Percentiles rank a stretch among this genome's conserved stretches.
phyloP scores from a whole-genome alignment of 2,329 filamentous ascomycete species.

The Cytospora schulzeri region DNA sequence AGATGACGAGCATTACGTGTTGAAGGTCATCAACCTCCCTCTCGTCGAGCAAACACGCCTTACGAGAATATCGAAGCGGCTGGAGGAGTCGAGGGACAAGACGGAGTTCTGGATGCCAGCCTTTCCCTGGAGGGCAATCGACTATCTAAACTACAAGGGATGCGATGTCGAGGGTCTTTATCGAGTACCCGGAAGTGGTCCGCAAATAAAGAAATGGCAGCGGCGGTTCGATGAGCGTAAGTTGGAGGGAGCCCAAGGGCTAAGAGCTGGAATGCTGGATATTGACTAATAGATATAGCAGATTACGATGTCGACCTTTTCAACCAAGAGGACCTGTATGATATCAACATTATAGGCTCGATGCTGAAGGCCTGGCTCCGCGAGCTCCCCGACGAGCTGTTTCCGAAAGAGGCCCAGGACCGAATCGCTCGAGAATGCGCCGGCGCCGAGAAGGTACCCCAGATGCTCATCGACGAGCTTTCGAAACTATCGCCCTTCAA shows the following conservation, averaged over 20 bases:
- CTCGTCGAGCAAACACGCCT: slow-evolving; percentile 86
- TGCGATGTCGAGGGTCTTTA: slow-evolving; percentile 94
- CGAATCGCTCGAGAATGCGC: slow-evolving; percentile 78
- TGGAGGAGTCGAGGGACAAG: slow-evolving; percentile 89
- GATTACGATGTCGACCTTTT: slow-evolving; percentile 91
- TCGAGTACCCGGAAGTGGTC: slow-evolving; percentile 85
- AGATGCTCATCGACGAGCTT: slow-evolving; percentile 85
- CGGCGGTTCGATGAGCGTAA: slow-evolving; percentile 83
- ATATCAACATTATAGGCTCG: slow-evolving; percentile 94
- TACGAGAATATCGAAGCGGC: slow-evolving; percentile 85
- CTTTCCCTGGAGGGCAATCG: slow-evolving; percentile 92
- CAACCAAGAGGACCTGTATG: slow-evolving; percentile 82
- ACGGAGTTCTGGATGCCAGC: slow-evolving; percentile 99
- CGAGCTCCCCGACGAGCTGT: slow-evolving; percentile 90
- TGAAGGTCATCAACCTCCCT: slow-evolving; percentile 83
- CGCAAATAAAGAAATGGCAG: slow-evolving; percentile 92
- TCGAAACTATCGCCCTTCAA: slow-evolving; percentile 95
- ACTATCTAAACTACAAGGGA: slow-evolving; percentile 93
- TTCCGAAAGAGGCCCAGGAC: slow-evolving; percentile 82
- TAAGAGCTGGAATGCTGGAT: not conserved
- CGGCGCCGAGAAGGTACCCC: slow-evolving; percentile 77
- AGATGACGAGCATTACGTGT: slow-evolving; percentile 81
- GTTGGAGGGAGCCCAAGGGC: slow-evolving; percentile 30
- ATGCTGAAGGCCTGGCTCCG: slow-evolving; percentile 97
- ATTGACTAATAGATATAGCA: slow-evolving; percentile 35